A percentile compares a stretch with the other conserved stretches of the same genome.
Evolutionary conservation across 208 protist genomes (phyloP).

Genomic region (Blastocrithidia nonstop): DNA sequence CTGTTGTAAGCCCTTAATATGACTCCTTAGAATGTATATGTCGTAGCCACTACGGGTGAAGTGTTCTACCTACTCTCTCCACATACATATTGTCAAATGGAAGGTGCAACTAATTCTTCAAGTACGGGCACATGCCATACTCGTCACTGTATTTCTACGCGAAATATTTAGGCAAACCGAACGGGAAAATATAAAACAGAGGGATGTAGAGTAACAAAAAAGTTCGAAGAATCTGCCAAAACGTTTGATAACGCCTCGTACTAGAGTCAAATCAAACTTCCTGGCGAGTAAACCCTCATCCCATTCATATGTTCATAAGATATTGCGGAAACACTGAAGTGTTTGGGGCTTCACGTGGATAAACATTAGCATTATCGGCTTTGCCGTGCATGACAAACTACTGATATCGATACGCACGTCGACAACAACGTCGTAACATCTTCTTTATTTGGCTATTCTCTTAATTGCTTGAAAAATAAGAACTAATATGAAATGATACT

Average conservation of each 20-base stretch:
- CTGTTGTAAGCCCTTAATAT: slow-evolving; percentile 23
- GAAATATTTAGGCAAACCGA: slow-evolving; percentile 67
- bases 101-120: slow-evolving; percentile 59
- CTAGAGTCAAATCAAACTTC: slow-evolving; percentile 77
- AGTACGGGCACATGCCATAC: slow-evolving; percentile 77
- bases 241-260: slow-evolving; percentile 71
- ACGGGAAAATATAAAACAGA: slow-evolving; percentile 78
- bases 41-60: slow-evolving; percentile 74
- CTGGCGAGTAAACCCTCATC: slow-evolving; percentile 71
- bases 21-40: slow-evolving; percentile 83
- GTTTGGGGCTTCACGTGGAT: slow-evolving; percentile 72
- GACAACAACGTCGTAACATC: slow-evolving; percentile 36
- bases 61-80: slow-evolving; percentile 65
- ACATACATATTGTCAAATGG: slow-evolving; percentile 81
- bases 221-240: slow-evolving; percentile 70
- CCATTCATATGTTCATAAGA: slow-evolving; percentile 82
- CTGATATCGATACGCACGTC: slow-evolving; percentile 60
- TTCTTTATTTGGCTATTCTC: no score
- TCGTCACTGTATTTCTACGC: slow-evolving; percentile 62
- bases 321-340: slow-evolving; percentile 78
- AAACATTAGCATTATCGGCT: slow-evolving; percentile 77
- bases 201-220: slow-evolving; percentile 80
- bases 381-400: slow-evolving; percentile 81
- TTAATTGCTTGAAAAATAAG: slow-evolving; percentile 1
- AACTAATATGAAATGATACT: slow-evolving; percentile 3